These are phyloP conservation scores for Lathyrus sativus DNA, from an alignment of 306 rosid genomes.

Conservation along the genomic window DNA sequence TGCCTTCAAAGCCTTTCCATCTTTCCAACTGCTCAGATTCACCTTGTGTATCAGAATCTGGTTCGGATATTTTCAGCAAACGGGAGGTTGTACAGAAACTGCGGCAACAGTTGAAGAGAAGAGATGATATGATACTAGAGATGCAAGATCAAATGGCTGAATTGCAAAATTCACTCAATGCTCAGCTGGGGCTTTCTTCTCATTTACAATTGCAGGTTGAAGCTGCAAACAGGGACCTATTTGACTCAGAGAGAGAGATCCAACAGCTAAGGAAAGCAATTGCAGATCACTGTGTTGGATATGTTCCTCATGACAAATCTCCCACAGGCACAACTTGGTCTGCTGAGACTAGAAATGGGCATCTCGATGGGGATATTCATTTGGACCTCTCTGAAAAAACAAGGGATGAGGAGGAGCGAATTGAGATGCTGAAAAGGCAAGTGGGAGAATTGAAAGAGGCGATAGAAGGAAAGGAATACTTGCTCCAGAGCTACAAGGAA, in stretches of 20 bases:
- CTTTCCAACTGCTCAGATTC: constrained; percentile 93
- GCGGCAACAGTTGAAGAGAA: constrained; percentile 88
- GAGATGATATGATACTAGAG: constrained; percentile 93
- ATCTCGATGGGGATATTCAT: constrained; percentile 57
- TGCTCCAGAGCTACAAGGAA: constrained; percentile 87
- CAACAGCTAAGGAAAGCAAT: constrained; percentile 89
- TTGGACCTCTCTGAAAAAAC: constrained; percentile 53
- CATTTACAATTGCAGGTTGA: constrained; percentile 84
- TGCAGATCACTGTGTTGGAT: constrained; percentile 84
- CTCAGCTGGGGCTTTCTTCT: constrained; percentile 68
- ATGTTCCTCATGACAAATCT: constrained; percentile 53
- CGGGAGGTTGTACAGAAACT: constrained; percentile 92
- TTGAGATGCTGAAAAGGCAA: constrained; percentile 79
- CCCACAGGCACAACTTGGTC: constrained; percentile 49
- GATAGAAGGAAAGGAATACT: constrained; percentile 85
- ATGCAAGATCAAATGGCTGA: constrained; percentile 96
- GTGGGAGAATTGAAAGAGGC: constrained; percentile 90
- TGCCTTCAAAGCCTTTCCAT: constrained; percentile 78
- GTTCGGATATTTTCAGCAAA: constrained; percentile 88
- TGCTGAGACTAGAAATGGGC: constrained; percentile 60
- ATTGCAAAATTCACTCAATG: constrained; percentile 70
- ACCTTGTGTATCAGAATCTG: constrained; percentile 93
- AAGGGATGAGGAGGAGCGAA: constrained; percentile 65
- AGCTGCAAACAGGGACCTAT: constrained; percentile 69
- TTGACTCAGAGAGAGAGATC: constrained; percentile 82